These are phyloP conservation scores for Bruguiera sexangula DNA, from an alignment of 345 rosid species.

Conservation along the genomic window DNA sequence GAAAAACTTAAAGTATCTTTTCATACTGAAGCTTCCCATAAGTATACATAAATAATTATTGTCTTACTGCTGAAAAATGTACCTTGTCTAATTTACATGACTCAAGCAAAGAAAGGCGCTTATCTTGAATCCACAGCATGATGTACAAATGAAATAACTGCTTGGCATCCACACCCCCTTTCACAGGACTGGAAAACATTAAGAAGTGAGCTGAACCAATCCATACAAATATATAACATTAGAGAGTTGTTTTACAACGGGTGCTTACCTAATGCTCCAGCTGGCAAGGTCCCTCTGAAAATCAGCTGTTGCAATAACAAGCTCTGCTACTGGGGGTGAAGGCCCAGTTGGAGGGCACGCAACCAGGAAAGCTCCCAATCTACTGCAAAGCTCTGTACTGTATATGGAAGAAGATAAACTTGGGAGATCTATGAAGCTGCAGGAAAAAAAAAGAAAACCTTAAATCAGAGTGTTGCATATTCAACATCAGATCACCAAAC, in stretches of 20 bases:
- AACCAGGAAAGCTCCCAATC: slow-evolving; percentile 82
- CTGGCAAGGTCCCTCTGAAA: slow-evolving; percentile 86
- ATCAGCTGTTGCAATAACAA: slow-evolving; percentile 90
- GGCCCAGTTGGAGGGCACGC: slow-evolving; percentile 98
- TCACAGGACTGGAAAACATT: slow-evolving; percentile 55
- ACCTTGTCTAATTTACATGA: slow-evolving; percentile 97
- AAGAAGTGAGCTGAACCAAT: slow-evolving; percentile 6
- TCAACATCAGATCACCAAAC: neutral
- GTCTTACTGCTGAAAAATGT: neutral
- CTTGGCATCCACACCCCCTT: slow-evolving; percentile 97
- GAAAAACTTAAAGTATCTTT: neutral
- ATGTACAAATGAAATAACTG: slow-evolving; percentile 91
- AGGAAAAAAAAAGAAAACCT: slow-evolving; percentile 25
- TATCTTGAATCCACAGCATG: slow-evolving; percentile 97
- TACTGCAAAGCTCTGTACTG: slow-evolving; percentile 82
- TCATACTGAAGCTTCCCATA: neutral
- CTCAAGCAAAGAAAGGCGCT: slow-evolving; percentile 78
- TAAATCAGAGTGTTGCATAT: slow-evolving; percentile 16
- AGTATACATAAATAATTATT: neutral
- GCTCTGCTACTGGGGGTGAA: slow-evolving; percentile 82
- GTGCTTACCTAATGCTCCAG: slow-evolving; percentile 70
- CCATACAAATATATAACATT: slow-evolving; percentile 9
- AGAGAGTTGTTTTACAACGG: slow-evolving; percentile 5
- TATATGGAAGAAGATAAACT: slow-evolving; percentile 82
- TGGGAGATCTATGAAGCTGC: slow-evolving; percentile 94